Conservation (phyloP, 2,329 filamentous ascomycete species). For the Chaetomiaceae sp. region DNA sequence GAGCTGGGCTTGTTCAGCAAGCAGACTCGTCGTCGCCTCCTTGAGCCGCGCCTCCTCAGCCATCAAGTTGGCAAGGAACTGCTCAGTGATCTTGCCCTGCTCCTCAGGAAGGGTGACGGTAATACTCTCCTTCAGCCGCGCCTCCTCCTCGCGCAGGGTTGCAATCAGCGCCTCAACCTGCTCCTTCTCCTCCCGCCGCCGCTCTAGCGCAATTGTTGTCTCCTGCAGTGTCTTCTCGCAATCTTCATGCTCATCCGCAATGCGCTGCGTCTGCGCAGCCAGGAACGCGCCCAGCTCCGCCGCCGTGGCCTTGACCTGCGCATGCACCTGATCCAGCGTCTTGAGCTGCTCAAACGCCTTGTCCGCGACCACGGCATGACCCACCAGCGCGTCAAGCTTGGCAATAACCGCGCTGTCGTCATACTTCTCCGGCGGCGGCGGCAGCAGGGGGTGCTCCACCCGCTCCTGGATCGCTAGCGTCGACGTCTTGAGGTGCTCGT, state of each 20-base stretch:
- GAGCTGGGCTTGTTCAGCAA: constrained; percentile 49
- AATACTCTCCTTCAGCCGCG: constrained; percentile 24
- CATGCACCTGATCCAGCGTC: constrained; percentile 82
- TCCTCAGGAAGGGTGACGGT: constrained; percentile 24
- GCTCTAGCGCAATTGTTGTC: constrained; percentile 74
- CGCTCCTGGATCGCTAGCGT: constrained; percentile 52
- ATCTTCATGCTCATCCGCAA: constrained; percentile 71
- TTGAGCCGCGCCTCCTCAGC: constrained; percentile 51
- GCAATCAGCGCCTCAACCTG: constrained; percentile 21
- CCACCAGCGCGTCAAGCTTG: constrained; percentile 55
- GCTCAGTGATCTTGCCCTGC: constrained; percentile 23
- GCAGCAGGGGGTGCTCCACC: constrained; percentile 57
- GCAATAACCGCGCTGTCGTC: constrained; percentile 59
- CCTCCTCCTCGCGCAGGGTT: constrained; percentile 24
- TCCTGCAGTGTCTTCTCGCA: constrained; percentile 77
- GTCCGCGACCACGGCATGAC: constrained; percentile 60
- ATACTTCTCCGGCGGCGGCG: constrained; percentile 58
- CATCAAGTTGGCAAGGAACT: constrained; percentile 42
- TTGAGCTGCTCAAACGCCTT: constrained; percentile 72
- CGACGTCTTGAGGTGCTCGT: constrained; percentile 75
- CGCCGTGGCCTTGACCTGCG: constrained; percentile 79
- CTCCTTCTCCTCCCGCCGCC: constrained; percentile 33
- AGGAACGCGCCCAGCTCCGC: constrained; percentile 81
- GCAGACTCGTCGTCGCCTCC: constrained; percentile 34
- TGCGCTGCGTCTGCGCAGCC: constrained; percentile 67